These are phyloP conservation scores for Grosmannia huntii DNA, from an alignment of 2,329 filamentous ascomycete species.

Conservation along the genomic window DNA sequence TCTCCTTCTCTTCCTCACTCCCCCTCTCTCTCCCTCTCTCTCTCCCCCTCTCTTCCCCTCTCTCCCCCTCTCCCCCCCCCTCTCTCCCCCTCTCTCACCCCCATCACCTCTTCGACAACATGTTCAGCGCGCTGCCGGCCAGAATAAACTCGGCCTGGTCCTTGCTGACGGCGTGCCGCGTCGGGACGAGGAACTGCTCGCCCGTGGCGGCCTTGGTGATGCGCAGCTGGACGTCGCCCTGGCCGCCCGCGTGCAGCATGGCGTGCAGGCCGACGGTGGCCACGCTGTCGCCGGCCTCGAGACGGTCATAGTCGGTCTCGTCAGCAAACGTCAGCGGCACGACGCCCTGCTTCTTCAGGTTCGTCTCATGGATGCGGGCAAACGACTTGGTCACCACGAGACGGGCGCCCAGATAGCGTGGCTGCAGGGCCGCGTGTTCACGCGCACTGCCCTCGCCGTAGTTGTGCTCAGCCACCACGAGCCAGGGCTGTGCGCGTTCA, in stretches of 20 bases:
- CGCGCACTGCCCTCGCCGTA: constrained; percentile 79
- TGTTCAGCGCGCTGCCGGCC: constrained; percentile 84
- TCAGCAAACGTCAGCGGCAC: constrained; percentile 85
- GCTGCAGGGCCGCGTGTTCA: constrained; percentile 80
- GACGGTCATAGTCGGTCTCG: constrained; percentile 75
- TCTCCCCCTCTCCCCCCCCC: no score
- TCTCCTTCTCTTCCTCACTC: no score
- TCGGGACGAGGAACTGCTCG: constrained; percentile 55
- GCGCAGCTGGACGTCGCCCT: constrained; percentile 58
- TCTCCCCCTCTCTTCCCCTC: no score
- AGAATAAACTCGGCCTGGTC: constrained; percentile 90
- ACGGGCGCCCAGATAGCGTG: constrained; percentile 69
- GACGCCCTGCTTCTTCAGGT: constrained; percentile 93
- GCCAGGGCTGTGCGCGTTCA: constrained; percentile 61
- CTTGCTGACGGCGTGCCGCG: constrained; percentile 77
- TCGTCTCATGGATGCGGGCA: constrained; percentile 85
- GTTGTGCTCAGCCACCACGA: constrained; percentile 95
- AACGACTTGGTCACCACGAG: constrained; percentile 73
- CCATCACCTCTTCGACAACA: constrained; percentile 51
- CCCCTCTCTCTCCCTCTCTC: no score
- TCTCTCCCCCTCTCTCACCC: background rate
- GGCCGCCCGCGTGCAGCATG: constrained; percentile 64
- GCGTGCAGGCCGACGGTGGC: constrained; percentile 73
- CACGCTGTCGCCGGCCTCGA: constrained; percentile 74
- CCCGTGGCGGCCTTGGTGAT: constrained; percentile 51